phyloP scores from a whole-genome alignment of 2,329 filamentous ascomycete species.

The Massarina eburnea region DNA sequence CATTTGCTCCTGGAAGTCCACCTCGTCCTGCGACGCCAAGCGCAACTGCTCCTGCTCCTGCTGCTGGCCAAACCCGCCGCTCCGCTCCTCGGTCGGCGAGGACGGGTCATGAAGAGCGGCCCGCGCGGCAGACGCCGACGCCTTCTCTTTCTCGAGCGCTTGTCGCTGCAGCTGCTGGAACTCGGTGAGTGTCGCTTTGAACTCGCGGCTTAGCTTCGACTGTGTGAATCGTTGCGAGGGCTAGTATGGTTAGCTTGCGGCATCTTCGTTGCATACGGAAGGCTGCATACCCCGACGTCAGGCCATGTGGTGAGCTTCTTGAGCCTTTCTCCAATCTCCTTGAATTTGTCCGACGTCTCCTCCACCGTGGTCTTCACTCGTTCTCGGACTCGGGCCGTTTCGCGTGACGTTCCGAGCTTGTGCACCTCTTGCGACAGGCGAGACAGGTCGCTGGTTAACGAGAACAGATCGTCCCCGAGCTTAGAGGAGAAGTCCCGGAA shows the following conservation, averaged over 20 bases:
- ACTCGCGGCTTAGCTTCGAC: slow-evolving; percentile 90
- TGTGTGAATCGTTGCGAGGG: slow-evolving; percentile 96
- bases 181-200: slow-evolving; percentile 82
- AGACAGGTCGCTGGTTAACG: slow-evolving; percentile 83
- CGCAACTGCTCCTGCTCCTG: slow-evolving; percentile 70
- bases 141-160: slow-evolving; percentile 89
- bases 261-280: slow-evolving; percentile 9
- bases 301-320: slow-evolving; percentile 83
- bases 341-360: slow-evolving; percentile 83
- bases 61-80: slow-evolving; percentile 53
- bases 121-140: slow-evolving; percentile 79
- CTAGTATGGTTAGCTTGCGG: slow-evolving; percentile 49
- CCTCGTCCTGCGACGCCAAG: slow-evolving; percentile 87
- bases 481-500: slow-evolving; percentile 82
- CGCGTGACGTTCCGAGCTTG: slow-evolving; percentile 83
- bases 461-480: slow-evolving; percentile 86
- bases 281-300: slow-evolving; percentile 70
- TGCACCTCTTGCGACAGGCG: slow-evolving; percentile 81
- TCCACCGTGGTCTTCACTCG: slow-evolving; percentile 85
- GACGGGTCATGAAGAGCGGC: slow-evolving; percentile 69
- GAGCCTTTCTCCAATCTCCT: slow-evolving; percentile 87
- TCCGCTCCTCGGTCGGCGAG: slow-evolving; percentile 48
- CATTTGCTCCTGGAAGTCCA: slow-evolving; percentile 94
- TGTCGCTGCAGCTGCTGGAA: slow-evolving; percentile 90
- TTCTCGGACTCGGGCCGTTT: slow-evolving; percentile 88